Conservation (phyloP, 768 basidiomycete species). For the Naganishia friedmannii region DNA sequence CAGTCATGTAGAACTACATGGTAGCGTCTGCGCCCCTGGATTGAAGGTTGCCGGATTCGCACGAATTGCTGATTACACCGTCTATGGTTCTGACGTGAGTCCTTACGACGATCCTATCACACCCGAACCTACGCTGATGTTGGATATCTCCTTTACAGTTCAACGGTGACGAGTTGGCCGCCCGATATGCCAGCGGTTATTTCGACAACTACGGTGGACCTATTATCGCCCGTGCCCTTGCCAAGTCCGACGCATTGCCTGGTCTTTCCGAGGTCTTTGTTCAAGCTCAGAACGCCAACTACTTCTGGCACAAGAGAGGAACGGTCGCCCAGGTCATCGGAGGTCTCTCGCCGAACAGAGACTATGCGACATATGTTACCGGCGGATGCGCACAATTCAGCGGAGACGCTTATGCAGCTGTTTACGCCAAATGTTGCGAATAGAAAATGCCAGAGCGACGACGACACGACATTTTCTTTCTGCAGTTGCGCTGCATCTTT, state of each 20-base stretch:
- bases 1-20: too few species aligned
- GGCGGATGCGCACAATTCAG: background rate
- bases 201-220: constrained; percentile 20
- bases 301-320: constrained; percentile 11
- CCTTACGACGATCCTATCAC: too few species aligned
- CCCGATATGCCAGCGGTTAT: background rate
- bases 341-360: background rate
- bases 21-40: background rate
- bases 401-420: background rate
- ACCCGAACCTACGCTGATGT: background rate
- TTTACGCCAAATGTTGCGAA: constrained; percentile 8
- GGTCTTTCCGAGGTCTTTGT: background rate
- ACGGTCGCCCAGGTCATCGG: background rate
- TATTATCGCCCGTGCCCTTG: constrained; percentile 6
- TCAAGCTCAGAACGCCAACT: constrained; percentile 18
- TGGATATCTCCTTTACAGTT: background rate
- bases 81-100: constrained; percentile 1
- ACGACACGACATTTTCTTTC: too few species aligned
- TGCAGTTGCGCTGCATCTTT: too few species aligned
- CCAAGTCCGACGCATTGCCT: background rate
- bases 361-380: background rate
- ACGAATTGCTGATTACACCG: constrained; percentile 12
- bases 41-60: constrained; percentile 19
- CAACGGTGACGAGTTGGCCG: background rate
- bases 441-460: background rate